phyloP scores from a whole-genome alignment of 345 rosid species.

The Lumnitzera littorea region DNA sequence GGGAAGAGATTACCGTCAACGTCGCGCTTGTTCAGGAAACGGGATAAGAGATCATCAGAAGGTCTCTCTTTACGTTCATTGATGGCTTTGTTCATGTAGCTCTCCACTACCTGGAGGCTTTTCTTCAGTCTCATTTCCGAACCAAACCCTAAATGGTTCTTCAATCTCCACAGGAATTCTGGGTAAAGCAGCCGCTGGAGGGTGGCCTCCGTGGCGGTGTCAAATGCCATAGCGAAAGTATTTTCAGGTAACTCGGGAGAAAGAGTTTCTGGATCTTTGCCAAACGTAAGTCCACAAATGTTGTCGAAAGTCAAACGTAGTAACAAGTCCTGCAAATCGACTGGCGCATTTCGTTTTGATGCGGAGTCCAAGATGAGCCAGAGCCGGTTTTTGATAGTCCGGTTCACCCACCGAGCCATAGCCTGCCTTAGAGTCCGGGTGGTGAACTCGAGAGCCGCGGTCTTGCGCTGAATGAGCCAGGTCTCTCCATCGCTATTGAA shows the following conservation, averaged over 20 bases:
- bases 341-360: constrained; percentile 19
- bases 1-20: constrained; percentile 51
- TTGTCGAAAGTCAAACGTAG: constrained; percentile 85
- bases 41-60: constrained; percentile 71
- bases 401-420: constrained; percentile 91
- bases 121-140: constrained; percentile 43
- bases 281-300: constrained; percentile 84
- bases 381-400: constrained; percentile 69
- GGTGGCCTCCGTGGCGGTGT: constrained; percentile 80
- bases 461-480: constrained; percentile 90
- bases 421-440: constrained; percentile 82
- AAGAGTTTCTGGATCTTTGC: constrained; percentile 76
- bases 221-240: constrained; percentile 67
- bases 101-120: constrained; percentile 55
- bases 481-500: constrained; percentile 90
- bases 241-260: constrained; percentile 67
- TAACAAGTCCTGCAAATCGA: constrained; percentile 80
- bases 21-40: constrained; percentile 75
- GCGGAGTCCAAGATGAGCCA: constrained; percentile 67
- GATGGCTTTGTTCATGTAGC: constrained; percentile 65
- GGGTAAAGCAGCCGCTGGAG: constrained; percentile 73
- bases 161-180: constrained; percentile 55
- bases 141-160: constrained; percentile 54
- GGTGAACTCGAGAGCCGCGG: constrained; percentile 89
- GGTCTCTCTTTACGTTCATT: constrained; percentile 56